phyloP scores from a whole-genome alignment of 108 stramenopile species.

The Parietichytrium sp. region DNA sequence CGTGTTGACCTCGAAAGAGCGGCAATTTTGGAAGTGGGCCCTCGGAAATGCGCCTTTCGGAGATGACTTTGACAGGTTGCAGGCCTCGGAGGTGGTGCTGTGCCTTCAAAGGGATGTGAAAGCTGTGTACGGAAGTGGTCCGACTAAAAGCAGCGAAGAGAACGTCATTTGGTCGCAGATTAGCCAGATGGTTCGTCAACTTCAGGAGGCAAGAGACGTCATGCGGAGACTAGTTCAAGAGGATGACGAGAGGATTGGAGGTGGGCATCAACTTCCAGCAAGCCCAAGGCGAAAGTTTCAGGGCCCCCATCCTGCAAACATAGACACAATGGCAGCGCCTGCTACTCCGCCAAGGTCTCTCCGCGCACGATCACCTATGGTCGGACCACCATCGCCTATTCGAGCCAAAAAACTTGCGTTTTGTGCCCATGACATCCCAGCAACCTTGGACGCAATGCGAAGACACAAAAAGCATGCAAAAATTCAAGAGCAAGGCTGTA shows the following conservation, averaged over 20 bases:
- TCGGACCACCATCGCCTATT: slow-evolving; percentile 13
- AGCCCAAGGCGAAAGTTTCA: too few species aligned
- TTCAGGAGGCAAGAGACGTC: slow-evolving; percentile 10
- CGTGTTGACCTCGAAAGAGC: background rate
- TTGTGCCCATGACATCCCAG: background rate
- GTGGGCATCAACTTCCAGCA: background rate
- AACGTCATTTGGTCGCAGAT: slow-evolving; percentile 3
- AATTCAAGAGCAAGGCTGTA: slow-evolving; percentile 17
- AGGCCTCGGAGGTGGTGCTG: background rate
- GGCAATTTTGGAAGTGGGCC: background rate
- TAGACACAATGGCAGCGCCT: background rate
- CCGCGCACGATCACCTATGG: too few species aligned
- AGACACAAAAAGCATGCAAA: background rate
- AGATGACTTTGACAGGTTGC: background rate
- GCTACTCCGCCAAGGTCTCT: too few species aligned
- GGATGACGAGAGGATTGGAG: background rate
- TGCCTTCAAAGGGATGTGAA: background rate
- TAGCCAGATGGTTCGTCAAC: background rate
- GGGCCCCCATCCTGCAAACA: background rate
- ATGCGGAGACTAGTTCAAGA: background rate
- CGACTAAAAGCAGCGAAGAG: background rate
- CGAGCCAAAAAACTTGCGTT: background rate
- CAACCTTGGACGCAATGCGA: background rate
- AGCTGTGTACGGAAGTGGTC: background rate
- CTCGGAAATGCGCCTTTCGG: background rate